phyloP scores from a whole-genome alignment of 495 filamentous ascomycete species.

The Beverwykella pulmonaria region DNA sequence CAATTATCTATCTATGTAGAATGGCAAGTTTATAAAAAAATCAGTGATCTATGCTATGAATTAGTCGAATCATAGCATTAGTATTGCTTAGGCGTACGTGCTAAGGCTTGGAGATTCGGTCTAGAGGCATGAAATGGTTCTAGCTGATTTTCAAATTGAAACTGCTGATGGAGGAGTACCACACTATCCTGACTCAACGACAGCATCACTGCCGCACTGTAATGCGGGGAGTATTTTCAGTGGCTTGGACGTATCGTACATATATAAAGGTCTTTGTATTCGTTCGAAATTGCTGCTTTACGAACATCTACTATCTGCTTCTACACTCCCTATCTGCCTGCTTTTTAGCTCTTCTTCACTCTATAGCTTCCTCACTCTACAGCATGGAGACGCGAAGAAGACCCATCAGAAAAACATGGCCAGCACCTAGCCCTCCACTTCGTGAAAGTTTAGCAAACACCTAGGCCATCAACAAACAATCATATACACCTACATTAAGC shows the following conservation, averaged over 20 bases:
- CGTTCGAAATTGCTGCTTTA: conserved; percentile 10
- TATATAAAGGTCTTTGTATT: conserved; percentile 22
- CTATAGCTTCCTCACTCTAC: conserved; percentile 10
- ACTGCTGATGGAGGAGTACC: conserved; percentile 17
- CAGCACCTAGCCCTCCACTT: conserved; percentile 11
- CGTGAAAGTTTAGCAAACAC: conserved; percentile 11
- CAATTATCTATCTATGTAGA: too few relatives aligned
- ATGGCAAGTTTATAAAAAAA: too few relatives aligned
- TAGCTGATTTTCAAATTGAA: conserved; percentile 15
- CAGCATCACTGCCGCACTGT: conserved; percentile 9
- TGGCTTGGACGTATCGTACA: conserved; percentile 8
- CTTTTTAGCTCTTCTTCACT: conserved; percentile 15
- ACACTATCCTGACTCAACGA: conserved; percentile 5
- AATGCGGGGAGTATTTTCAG: conserved; percentile 4
- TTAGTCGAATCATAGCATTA: conserved; percentile 17
- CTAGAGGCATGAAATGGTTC: conserved; percentile 18
- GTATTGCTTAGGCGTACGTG: conserved; percentile 8
- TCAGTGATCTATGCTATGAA: too few relatives aligned
- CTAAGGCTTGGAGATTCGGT: conserved; percentile 15
- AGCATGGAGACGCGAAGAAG: conserved; percentile 8
- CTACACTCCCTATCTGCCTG: conserved; percentile 15
- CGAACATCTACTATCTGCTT: conserved; percentile 18
- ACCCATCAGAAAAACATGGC: conserved; percentile 10
- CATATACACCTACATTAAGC: conserved; percentile 12
- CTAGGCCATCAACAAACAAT: conserved; percentile 2